These are phyloP conservation scores for Rhizopogon vesiculosus DNA, from an alignment of 768 basidiomycete genomes.

Conservation along the genomic window DNA sequence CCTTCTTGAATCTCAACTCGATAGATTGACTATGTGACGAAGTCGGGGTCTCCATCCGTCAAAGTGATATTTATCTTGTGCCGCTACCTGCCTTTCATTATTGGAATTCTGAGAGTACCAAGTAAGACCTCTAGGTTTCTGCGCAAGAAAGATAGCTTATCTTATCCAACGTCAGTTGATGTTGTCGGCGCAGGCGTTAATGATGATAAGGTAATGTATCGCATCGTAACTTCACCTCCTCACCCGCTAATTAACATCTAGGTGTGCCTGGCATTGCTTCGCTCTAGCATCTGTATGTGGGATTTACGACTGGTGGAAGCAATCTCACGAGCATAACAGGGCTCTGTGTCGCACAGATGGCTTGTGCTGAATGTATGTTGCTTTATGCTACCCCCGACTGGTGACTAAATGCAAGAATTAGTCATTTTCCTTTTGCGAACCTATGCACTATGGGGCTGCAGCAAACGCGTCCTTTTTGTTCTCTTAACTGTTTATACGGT, in stretches of 20 bases:
- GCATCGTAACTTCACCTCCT: background rate
- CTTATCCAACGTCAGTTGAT: background rate
- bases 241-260: background rate
- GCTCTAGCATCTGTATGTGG: background rate
- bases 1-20: background rate
- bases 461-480: background rate
- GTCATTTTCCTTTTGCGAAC: background rate
- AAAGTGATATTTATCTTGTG: background rate
- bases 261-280: background rate
- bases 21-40: background rate
- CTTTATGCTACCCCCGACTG: background rate
- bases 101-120: background rate
- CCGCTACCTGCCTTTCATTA: background rate
- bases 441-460: background rate
- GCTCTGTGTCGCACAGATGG: background rate
- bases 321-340: background rate
- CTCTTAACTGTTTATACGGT: background rate
- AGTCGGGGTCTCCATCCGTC: background rate
- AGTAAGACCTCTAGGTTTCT: background rate
- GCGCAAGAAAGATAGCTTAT: background rate
- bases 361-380: background rate
- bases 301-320: background rate
- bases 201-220: background rate
- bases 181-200: background rate
- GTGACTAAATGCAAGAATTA: background rate